phyloP scores from a whole-genome alignment of 176 grass and related monocot species.

The Alloteropsis semialata region DNA sequence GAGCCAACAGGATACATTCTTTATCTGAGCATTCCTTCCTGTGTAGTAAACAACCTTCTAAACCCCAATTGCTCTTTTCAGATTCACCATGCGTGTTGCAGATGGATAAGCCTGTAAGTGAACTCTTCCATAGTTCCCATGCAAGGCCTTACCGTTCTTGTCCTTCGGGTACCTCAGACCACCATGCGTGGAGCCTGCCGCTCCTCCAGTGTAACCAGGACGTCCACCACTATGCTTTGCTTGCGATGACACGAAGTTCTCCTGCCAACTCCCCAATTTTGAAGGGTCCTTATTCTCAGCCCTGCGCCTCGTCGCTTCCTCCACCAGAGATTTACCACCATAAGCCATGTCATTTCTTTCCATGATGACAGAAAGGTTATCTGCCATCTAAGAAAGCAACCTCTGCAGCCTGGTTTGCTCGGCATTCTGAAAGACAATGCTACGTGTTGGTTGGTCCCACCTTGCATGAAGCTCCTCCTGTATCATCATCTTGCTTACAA shows the following conservation, averaged over 20 bases:
- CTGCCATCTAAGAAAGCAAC: conserved; percentile 73
- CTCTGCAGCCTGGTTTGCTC: conserved; percentile 78
- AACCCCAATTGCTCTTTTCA: conserved; percentile 53
- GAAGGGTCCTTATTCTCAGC: conserved; percentile 50
- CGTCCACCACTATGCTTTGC: conserved; percentile 45
- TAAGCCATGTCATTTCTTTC: conserved; percentile 77
- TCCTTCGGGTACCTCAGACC: conserved; percentile 48
- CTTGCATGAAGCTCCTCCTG: conserved; percentile 75
- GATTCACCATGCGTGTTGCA: conserved; percentile 52
- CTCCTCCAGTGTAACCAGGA: conserved; percentile 45
- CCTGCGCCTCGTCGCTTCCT: conserved; percentile 47
- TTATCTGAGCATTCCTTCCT: neutral
- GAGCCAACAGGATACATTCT: neutral
- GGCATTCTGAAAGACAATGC: conserved; percentile 73
- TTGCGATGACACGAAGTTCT: conserved; percentile 52
- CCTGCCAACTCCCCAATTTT: conserved; percentile 66
- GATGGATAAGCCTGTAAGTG: neutral
- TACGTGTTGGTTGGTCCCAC: conserved; percentile 72
- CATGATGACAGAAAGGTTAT: conserved; percentile 68
- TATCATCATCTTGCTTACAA: conserved; percentile 87
- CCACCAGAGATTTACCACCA: conserved; percentile 63
- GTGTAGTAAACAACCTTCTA: conserved; percentile 20
- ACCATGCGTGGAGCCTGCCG: conserved; percentile 39
- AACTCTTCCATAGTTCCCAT: conserved; percentile 47
- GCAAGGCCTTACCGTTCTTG: conserved; percentile 31